Percentiles rank a stretch among this genome's conserved stretches.
These are phyloP conservation scores for Mallotus repandus DNA, from an alignment of 441 rosid genomes.

Conservation along the genomic window DNA sequence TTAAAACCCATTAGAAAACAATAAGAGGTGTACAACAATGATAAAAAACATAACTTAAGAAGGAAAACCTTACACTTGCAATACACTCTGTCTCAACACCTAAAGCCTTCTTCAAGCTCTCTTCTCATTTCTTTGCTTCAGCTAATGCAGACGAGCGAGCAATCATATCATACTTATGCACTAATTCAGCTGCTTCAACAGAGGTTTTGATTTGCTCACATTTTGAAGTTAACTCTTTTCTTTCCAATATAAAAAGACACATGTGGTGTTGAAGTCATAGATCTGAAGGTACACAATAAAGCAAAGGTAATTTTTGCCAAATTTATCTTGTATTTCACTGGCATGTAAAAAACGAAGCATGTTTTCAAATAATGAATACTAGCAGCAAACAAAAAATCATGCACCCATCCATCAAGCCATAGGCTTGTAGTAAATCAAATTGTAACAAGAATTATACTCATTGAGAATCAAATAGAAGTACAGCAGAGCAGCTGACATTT, in stretches of 20 bases:
- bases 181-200: conserved; percentile 59
- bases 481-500: background rate
- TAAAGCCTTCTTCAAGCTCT: conserved; percentile 73
- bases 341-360: background rate
- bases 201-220: conserved; percentile 66
- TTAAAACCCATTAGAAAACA: conserved; percentile 25
- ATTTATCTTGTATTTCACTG: background rate
- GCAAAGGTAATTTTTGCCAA: conserved; percentile 7
- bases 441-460: background rate
- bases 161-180: conserved; percentile 57
- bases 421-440: background rate
- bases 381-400: background rate
- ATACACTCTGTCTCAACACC: conserved; percentile 84
- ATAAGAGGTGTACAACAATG: conserved; percentile 8
- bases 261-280: conserved; percentile 88
- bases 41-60: background rate
- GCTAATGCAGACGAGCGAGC: conserved; percentile 60
- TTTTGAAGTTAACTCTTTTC: conserved; percentile 53
- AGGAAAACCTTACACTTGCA: conserved; percentile 60
- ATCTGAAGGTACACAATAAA: conserved; percentile 41
- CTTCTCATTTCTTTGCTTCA: conserved; percentile 79
- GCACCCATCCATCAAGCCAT: background rate
- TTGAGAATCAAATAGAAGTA: background rate
- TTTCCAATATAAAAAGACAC: conserved; percentile 89
- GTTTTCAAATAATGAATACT: background rate